phyloP scores from a whole-genome alignment of 2,329 filamentous ascomycete species.

The Monosporascus sp. region DNA sequence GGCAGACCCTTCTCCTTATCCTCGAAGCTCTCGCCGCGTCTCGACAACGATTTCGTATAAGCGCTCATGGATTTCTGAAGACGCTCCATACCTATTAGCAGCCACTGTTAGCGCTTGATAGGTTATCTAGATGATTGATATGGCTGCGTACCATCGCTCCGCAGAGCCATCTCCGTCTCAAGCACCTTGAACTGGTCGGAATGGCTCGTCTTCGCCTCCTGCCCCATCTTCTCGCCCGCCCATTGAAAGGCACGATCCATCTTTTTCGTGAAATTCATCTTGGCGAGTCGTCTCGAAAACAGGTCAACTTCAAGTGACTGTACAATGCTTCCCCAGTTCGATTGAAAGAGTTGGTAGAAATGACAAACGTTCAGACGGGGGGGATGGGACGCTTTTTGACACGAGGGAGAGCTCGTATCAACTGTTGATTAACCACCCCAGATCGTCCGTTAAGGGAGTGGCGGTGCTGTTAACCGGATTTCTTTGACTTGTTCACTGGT shows the following conservation, averaged over 20 bases:
- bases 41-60: slow-evolving; percentile 84
- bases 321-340: not conserved
- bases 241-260: slow-evolving; percentile 96
- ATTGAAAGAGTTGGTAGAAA: not conserved
- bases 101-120: slow-evolving; percentile 3
- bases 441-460: slow-evolving; percentile 1
- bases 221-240: slow-evolving; percentile 94
- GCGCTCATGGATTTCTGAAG: slow-evolving; percentile 79
- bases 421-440: not conserved
- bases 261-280: slow-evolving; percentile 68
- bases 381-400: not conserved
- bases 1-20: slow-evolving; percentile 86
- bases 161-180: slow-evolving; percentile 83
- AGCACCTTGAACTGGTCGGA: slow-evolving; percentile 88
- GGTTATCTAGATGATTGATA: slow-evolving; percentile 2
- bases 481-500: not conserved
- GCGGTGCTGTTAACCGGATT: slow-evolving; percentile 4
- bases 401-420: not conserved
- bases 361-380: slow-evolving; percentile 3
- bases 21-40: slow-evolving; percentile 71
- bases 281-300: slow-evolving; percentile 11
- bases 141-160: slow-evolving; percentile 68
- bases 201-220: slow-evolving; percentile 78
- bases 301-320: slow-evolving; percentile 5
- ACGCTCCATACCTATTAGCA: slow-evolving; percentile 75